These are phyloP conservation scores for Hypoxylon subgilvum DNA, from an alignment of 495 filamentous ascomycete genomes.

Conservation along the genomic window DNA sequence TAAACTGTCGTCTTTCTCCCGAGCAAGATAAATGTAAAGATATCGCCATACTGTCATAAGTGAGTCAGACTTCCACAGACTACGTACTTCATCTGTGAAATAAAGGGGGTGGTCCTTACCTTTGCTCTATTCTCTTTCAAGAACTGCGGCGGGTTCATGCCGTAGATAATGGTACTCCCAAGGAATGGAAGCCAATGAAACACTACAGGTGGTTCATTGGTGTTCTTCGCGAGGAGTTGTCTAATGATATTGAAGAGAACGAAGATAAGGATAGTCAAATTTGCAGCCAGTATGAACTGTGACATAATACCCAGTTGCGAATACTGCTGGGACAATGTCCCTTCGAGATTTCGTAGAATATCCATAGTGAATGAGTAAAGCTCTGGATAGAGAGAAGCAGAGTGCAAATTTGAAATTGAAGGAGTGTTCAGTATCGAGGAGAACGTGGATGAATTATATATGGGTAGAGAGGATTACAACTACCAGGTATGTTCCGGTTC, in stretches of 20 bases:
- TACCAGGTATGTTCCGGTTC: too few relatives aligned
- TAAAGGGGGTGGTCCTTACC: background rate
- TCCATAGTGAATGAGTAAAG: background rate
- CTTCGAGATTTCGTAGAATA: background rate
- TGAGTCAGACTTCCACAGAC: too few relatives aligned
- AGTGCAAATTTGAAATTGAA: too few relatives aligned
- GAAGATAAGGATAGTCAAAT: background rate
- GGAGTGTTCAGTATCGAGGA: too few relatives aligned
- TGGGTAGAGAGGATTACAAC: too few relatives aligned
- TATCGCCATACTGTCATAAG: background rate
- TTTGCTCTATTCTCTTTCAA: background rate
- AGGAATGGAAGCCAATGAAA: background rate
- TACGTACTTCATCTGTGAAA: too few relatives aligned
- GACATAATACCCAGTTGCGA: background rate
- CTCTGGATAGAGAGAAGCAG: too few relatives aligned
- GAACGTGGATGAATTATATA: too few relatives aligned
- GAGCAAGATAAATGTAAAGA: background rate
- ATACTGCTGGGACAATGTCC: background rate
- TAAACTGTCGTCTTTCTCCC: background rate
- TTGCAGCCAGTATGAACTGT: background rate
- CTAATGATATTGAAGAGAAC: background rate
- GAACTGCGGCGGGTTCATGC: background rate
- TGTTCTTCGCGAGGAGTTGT: background rate
- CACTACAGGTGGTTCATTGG: background rate
- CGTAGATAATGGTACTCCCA: background rate